Base-by-base conservation (phyloP, 1,284 basidiomycete genomes). In the Boletellus deceptivus region DNA sequence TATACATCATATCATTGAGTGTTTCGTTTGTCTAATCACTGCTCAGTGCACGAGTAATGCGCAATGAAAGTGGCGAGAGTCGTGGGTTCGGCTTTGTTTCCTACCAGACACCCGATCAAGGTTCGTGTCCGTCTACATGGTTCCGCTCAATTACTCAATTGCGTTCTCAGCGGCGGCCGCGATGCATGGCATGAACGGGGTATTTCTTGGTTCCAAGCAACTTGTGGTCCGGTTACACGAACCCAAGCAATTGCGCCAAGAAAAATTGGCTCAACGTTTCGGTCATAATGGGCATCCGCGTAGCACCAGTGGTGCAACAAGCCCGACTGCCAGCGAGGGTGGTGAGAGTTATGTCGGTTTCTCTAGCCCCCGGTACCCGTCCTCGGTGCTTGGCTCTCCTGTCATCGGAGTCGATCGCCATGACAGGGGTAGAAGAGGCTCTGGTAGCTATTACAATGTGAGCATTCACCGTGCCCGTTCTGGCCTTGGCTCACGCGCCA, bases 61-160 rank as follows among this genome's bases (percentile, higher is more conserved):
- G 91, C 22, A 93, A 93, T 62, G 88, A 93, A 59, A 74, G 64
- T 45, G 89, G 90, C 20, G 83, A 89, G 48, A 91, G 89, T 67
- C 86, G 91, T 51, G 93, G 93, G 6, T 98, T 96, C 64, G 94
- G 94, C n/a, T 98, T 98, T 64, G 95, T 98, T 51, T 92, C 89
- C 24, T 98, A 75, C 72, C 85, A 91, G 63, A 80, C 80, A 13
- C 89, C 92, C 13, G 84, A 89, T 57, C 88, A 93, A 78, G 91
- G 91, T 91, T 59, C 48, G 71, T 45, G 9, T 43, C 24, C 45
- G 39, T 25, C 25, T 35, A 10, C 37, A 18, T 14, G 43, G 9
- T 11, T 11, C 9, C 6, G 47, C 42, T 24, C 11, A 22, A 33
- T 46, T 17, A 5, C 42, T 58, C 4, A 49, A 52, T 34, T 11